Evolutionary conservation across 441 rosid genomes (phyloP).

Genomic region (Lagerstroemia fauriei): DNA sequence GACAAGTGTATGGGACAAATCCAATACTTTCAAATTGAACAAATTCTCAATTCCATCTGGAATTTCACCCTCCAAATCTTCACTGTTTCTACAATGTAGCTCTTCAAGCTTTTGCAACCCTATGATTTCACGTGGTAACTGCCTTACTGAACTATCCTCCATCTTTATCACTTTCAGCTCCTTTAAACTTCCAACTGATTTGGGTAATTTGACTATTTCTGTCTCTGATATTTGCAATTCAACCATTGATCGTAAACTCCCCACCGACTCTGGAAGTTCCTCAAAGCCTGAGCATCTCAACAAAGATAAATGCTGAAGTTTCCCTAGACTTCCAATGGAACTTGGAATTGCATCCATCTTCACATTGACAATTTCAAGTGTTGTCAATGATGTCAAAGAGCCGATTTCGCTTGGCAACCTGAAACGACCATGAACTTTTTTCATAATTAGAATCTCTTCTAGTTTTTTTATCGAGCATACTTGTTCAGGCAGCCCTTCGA

Average conservation of each 20-base stretch:
- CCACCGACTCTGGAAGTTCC: neutral
- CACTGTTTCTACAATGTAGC: neutral
- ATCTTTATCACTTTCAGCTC: constrained; percentile 1
- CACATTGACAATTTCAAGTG: neutral
- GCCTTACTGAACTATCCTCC: neutral
- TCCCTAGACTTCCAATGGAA: neutral
- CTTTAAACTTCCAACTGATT: neutral
- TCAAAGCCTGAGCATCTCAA: neutral
- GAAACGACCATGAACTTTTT: neutral
- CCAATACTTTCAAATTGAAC: neutral
- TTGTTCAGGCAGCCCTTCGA: neutral
- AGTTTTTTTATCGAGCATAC: neutral
- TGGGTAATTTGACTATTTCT: neutral
- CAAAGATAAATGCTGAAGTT: neutral
- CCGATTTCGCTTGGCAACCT: neutral
- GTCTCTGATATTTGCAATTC: constrained; percentile 3
- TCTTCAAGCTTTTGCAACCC: neutral
- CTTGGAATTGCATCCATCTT: neutral
- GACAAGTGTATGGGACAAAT: neutral
- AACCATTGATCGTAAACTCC: neutral
- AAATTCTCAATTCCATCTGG: neutral
- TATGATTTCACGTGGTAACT: neutral
- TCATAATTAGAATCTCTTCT: neutral
- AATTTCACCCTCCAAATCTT: neutral
- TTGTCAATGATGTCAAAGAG: neutral